Evolutionary conservation across 768 basidiomycete species (phyloP).

Genomic region (Lactarius hatsudake): DNA sequence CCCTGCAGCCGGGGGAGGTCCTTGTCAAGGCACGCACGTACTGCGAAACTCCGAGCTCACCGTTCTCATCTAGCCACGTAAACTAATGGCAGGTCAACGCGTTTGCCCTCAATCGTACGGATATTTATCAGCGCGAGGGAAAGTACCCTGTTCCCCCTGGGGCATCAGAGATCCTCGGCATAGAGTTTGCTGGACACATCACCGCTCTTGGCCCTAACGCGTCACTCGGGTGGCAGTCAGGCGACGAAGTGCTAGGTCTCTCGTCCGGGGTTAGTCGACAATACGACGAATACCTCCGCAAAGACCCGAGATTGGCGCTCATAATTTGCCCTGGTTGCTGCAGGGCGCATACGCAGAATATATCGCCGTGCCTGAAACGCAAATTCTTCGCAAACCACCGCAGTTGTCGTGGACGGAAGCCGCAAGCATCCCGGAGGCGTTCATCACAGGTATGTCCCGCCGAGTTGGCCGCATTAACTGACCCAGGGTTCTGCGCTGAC

Average conservation of each 20-base stretch:
- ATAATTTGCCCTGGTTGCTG: background rate
- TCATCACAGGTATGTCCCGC: slow-evolving; percentile 66
- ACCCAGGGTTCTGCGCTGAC: background rate
- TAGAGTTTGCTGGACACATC: slow-evolving; percentile 80
- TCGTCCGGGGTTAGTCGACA: slow-evolving; percentile 63
- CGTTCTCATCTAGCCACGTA: background rate
- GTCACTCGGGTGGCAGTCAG: slow-evolving; percentile 40
- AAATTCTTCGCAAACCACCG: slow-evolving; percentile 71
- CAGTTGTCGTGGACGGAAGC: slow-evolving; percentile 80
- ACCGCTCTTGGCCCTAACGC: slow-evolving; percentile 38
- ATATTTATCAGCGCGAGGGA: slow-evolving; percentile 68
- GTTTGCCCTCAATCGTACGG: slow-evolving; percentile 91
- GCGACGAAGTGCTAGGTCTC: slow-evolving; percentile 88
- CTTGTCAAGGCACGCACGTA: slow-evolving; percentile 67
- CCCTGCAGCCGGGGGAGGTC: slow-evolving; percentile 55
- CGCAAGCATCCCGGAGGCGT: slow-evolving; percentile 85
- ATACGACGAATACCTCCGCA: background rate
- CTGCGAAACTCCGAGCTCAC: background rate
- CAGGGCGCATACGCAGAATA: slow-evolving; percentile 93
- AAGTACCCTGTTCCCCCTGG: slow-evolving; percentile 78
- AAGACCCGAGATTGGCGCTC: background rate
- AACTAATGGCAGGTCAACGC: slow-evolving; percentile 55
- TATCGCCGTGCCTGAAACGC: slow-evolving; percentile 60
- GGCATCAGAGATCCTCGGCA: slow-evolving; percentile 72
- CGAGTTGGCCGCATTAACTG: background rate